Evolutionary conservation across 352 stramenopile genomes (phyloP), one percentile per base, ranked within the genome.

Genomic region (Globisporangium abappressorium): DNA sequence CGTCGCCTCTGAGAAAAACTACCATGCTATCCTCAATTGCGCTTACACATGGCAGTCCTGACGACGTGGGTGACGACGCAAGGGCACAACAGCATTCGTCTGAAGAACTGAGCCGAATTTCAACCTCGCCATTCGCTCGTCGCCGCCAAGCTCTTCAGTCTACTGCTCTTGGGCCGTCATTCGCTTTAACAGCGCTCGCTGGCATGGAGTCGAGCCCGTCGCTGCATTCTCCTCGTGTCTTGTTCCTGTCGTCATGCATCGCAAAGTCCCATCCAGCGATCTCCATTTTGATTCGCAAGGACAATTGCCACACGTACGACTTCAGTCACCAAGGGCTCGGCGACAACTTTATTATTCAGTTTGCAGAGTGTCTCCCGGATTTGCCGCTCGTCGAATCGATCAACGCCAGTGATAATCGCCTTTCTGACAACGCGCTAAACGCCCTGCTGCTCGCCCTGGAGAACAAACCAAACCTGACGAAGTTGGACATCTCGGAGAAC

Each of bases 321-420:
- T 89, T 88, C 46, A 85, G 82, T 47, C 78, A 88, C 51, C 82
- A 92, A 54, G 81, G 81, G 3, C 77, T 92, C 7, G 80, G 79
- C 1, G 80, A 92, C 60, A 73, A 74, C 14, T 92, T 85, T 63
- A 80, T 90, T 36, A 64, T 81, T 22, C 78, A 83, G 36, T 92
- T 90, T 57, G 80, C 81, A 5, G 71, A 72, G 14, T 88, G 81
- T 64, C 63, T 92, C 15, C 80, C 82, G 0, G 81, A 90, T 54
- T 46, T 92, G 5, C 84, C 84, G 5, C 78, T 85, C 14, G 84
- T 92, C 0, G 84, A 90, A 68, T 70, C 70, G 7, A 92, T 92
- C 68, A 87, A 90, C 41, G 79, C 84, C 46, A 69, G 75, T 47
- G 80, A 79, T 62, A 92, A 92, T 59, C 74, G 81, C 0, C 62